Percentiles rank a stretch among this genome's conserved stretches.
Conservation (phyloP, 192 early-diverging fungal genomes). For the Coemansia sp. region DNA sequence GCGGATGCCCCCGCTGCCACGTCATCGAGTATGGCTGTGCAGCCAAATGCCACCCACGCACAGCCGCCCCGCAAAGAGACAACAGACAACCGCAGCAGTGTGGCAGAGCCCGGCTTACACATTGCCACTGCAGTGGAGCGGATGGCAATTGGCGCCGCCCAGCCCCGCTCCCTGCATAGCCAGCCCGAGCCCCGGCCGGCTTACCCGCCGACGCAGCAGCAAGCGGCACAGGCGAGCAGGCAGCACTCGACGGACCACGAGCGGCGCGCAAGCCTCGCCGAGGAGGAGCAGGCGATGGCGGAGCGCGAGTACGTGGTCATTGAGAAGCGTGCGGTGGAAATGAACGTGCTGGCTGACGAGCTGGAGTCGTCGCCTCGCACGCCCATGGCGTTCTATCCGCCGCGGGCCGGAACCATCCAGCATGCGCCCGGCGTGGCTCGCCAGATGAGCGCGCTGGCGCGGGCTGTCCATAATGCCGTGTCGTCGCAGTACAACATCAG, state of each 20-base stretch:
- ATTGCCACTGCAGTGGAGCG: no score
- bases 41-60: background rate
- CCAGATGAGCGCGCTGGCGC: constrained; percentile 50
- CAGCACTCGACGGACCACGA: background rate
- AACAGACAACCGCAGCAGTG: background rate
- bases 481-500: constrained; percentile 40
- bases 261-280: constrained; percentile 18
- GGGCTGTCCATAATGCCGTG: constrained; percentile 42
- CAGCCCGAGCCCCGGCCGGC: background rate
- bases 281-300: constrained; percentile 56
- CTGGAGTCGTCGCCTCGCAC: constrained; percentile 52
- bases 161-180: constrained; percentile 14
- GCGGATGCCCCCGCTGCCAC: background rate
- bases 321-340: constrained; percentile 67
- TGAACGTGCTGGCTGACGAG: constrained; percentile 74
- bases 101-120: background rate
- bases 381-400: constrained; percentile 42
- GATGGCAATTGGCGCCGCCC: constrained; percentile 2
- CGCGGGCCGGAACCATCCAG: constrained; percentile 32
- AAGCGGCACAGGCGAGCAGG: constrained; percentile 1
- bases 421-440: constrained; percentile 42
- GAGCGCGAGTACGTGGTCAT: constrained; percentile 75
- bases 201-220: constrained; percentile 10
- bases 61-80: constrained; percentile 6
- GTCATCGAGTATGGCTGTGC: background rate